phyloP scores from a whole-genome alignment of 176 grass and related monocot species.

The Thinopyrum elongatum region DNA sequence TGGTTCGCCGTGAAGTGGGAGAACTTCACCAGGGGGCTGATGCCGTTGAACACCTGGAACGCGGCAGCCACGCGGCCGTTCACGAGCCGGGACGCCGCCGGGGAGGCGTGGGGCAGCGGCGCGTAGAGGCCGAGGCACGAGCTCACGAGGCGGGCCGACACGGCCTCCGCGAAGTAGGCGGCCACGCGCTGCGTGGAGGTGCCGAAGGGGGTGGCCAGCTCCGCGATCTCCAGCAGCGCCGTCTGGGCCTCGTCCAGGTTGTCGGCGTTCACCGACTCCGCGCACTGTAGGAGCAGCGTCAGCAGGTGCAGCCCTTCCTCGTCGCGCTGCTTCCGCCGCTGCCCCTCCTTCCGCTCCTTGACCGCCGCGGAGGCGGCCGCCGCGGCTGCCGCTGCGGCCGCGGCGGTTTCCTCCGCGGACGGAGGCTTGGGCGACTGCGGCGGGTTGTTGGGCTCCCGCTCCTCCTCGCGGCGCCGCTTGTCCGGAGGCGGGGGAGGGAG shows the following conservation, averaged over 20 bases:
- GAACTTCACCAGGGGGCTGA: constrained; percentile 94
- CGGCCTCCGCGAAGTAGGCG: constrained; percentile 97
- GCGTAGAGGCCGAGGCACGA: constrained; percentile 87
- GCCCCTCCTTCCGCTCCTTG: constrained; percentile 57
- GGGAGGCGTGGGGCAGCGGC: constrained; percentile 46
- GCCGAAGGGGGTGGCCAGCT: constrained; percentile 74
- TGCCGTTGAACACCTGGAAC: constrained; percentile 98
- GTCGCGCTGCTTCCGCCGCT: constrained; percentile 73
- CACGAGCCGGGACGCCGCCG: constrained; percentile 28
- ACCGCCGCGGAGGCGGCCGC: not conserved
- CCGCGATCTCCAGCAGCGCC: constrained; percentile 68
- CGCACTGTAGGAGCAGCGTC: constrained; percentile 75
- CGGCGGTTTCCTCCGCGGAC: constrained; percentile 33
- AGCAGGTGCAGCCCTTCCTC: constrained; percentile 75
- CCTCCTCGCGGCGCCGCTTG: constrained; percentile 33
- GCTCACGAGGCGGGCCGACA: constrained; percentile 80
- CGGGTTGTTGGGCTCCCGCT: constrained; percentile 2
- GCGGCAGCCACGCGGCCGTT: constrained; percentile 54
- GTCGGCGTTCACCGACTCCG: constrained; percentile 70
- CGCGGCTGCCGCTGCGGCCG: constrained; percentile 34
- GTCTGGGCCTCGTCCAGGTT: constrained; percentile 70
- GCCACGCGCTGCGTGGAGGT: constrained; percentile 83
- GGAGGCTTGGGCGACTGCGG: constrained; percentile 42
- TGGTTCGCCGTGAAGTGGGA: constrained; percentile 98
- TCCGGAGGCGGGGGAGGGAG: constrained; percentile 21